Conservation (phyloP, 2,329 filamentous ascomycete genomes). For the Canariomyces notabilis region DNA sequence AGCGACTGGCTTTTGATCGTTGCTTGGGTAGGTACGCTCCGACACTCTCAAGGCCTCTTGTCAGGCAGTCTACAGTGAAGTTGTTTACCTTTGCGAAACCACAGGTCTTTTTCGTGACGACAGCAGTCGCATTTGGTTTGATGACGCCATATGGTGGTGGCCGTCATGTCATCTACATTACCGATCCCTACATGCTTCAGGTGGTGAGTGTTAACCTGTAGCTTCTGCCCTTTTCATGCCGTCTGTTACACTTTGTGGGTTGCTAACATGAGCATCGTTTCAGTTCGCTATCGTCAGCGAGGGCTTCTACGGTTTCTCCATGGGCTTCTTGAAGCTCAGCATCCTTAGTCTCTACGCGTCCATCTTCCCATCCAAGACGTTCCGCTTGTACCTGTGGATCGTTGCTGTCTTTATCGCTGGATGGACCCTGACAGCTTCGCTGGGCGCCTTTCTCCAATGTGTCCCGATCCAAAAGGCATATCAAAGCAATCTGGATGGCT, state of each 20-base stretch:
- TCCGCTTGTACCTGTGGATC: constrained; percentile 3
- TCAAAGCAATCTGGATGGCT: background rate
- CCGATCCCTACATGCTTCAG: constrained; percentile 1
- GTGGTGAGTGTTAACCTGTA: background rate
- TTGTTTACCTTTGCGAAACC: background rate
- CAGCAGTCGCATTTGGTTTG: background rate
- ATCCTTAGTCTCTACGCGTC: constrained; percentile 6
- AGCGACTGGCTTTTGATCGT: constrained; percentile 5
- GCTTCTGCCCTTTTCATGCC: too few relatives aligned
- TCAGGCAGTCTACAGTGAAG: background rate
- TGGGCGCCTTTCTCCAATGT: constrained; percentile 8
- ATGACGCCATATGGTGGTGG: constrained; percentile 4
- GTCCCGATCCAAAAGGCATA: constrained; percentile 1
- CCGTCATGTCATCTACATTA: constrained; percentile 3
- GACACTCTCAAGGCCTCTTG: background rate
- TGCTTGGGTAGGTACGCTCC: background rate
- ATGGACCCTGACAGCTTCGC: constrained; percentile 1
- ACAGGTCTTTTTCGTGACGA: constrained; percentile 4
- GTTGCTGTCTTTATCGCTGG: constrained; percentile 2
- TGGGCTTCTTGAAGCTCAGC: constrained; percentile 8
- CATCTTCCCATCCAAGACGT: background rate
- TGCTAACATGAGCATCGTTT: background rate
- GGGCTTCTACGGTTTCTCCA: constrained; percentile 1
- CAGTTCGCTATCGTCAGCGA: constrained; percentile 5
- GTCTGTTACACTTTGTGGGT: background rate